Conservation (phyloP, 495 filamentous ascomycete genomes). For the Pyronema domesticum region DNA sequence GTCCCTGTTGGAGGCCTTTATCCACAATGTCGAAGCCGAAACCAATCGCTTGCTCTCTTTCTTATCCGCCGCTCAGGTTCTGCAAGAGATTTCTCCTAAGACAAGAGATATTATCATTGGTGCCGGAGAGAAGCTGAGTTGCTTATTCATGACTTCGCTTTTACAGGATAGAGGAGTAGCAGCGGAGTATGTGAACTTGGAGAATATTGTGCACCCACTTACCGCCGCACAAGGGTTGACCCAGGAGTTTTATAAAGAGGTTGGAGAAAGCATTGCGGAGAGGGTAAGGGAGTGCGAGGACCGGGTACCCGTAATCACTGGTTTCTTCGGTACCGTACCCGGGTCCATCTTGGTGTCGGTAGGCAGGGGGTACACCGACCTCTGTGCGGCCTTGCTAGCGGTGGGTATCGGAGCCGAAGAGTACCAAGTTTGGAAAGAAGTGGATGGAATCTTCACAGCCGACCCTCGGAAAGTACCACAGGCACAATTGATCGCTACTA, state of each 20-base stretch:
- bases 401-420: slow-evolving; percentile 62
- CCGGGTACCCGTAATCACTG: slow-evolving; percentile 58
- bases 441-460: slow-evolving; percentile 79
- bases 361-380: slow-evolving; percentile 76
- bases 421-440: slow-evolving; percentile 85
- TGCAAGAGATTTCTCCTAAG: slow-evolving; percentile 56
- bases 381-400: slow-evolving; percentile 68
- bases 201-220: slow-evolving; percentile 16
- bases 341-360: slow-evolving; percentile 42
- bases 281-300: slow-evolving; percentile 53
- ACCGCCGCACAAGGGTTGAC: slow-evolving; percentile 47
- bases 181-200: slow-evolving; percentile 72
- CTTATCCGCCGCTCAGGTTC: slow-evolving; percentile 35
- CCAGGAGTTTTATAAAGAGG: slow-evolving; percentile 60
- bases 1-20: slow-evolving; percentile 40
- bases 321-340: slow-evolving; percentile 76
- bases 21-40: slow-evolving; percentile 50
- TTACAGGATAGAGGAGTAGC: slow-evolving; percentile 62
- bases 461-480: slow-evolving; percentile 79
- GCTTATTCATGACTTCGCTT: slow-evolving; percentile 66
- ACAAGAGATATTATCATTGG: slow-evolving; percentile 81
- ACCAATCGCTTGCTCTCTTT: slow-evolving; percentile 44
- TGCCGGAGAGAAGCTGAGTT: slow-evolving; percentile 85
- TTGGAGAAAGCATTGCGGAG: slow-evolving; percentile 45
- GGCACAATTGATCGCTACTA: slow-evolving; percentile 52